Percentiles rank a stretch among this genome's conserved stretches.
phyloP scores from a whole-genome alignment of 2,329 filamentous ascomycete species.

The Arthrobotrys iridis region DNA sequence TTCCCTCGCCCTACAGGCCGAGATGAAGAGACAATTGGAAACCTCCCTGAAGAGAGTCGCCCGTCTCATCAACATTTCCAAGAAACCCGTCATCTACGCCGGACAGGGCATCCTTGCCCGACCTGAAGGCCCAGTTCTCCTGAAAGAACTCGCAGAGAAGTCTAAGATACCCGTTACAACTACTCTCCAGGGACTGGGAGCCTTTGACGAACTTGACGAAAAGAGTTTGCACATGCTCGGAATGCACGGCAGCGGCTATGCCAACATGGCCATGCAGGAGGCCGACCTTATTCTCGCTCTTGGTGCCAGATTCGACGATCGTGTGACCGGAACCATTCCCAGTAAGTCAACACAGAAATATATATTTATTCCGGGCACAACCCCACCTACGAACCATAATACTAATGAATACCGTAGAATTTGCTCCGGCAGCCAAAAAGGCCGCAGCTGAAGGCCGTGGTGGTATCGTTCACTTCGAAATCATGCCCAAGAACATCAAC shows the following conservation, averaged over 20 bases:
- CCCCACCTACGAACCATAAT: background rate
- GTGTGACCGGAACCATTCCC: constrained; percentile 81
- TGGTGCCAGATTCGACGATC: constrained; percentile 93
- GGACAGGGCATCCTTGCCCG: constrained; percentile 87
- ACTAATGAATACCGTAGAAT: constrained; percentile 64
- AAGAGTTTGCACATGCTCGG: constrained; percentile 98
- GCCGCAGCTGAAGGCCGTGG: constrained; percentile 86
- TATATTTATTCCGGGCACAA: background rate
- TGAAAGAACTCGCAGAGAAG: constrained; percentile 90
- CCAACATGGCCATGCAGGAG: constrained; percentile 98
- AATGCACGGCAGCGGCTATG: constrained; percentile 97
- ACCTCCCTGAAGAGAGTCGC: constrained; percentile 80
- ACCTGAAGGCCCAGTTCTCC: constrained; percentile 78
- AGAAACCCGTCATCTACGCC: constrained; percentile 95
- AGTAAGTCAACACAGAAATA: constrained; percentile 60
- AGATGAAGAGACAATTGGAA: constrained; percentile 77
- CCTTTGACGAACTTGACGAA: constrained; percentile 89
- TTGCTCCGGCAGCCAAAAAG: constrained; percentile 85
- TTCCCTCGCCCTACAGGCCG: constrained; percentile 78
- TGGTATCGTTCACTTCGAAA: constrained; percentile 96
- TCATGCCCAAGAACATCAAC: constrained; percentile 99
- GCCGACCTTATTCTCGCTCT: constrained; percentile 95
- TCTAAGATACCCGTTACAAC: constrained; percentile 92
- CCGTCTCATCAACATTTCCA: constrained; percentile 82
- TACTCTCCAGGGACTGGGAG: constrained; percentile 91